Percentiles rank a stretch among this genome's conserved stretches.
Evolutionary conservation across 2,329 filamentous ascomycete genomes (phyloP).

Genomic region (Sphaceloma murrayae): DNA sequence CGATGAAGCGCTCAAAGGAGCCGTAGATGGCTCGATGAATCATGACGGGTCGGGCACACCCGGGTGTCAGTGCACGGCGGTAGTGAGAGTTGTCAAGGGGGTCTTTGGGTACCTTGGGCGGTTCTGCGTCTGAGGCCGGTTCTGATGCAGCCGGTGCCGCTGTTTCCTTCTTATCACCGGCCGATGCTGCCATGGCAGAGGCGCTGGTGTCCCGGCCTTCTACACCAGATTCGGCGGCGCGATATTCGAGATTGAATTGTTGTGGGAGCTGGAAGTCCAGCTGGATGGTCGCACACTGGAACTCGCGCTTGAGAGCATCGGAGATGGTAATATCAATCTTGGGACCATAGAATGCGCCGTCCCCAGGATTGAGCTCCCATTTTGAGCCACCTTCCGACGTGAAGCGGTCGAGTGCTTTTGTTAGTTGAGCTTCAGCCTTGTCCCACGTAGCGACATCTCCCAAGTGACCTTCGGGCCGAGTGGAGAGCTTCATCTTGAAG

Average conservation of each 20-base stretch:
- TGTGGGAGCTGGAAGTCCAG: constrained; percentile 78
- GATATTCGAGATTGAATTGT: constrained; percentile 81
- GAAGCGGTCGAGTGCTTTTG: constrained; percentile 71
- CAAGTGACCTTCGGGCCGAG: constrained; percentile 78
- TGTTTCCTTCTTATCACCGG: constrained; percentile 34
- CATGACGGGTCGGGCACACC: constrained; percentile 74
- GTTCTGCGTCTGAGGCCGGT: constrained; percentile 22
- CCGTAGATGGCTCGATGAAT: constrained; percentile 75
- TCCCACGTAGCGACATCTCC: constrained; percentile 84
- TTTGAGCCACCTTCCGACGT: constrained; percentile 49
- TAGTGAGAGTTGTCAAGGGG: constrained; percentile 25
- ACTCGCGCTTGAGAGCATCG: constrained; percentile 74
- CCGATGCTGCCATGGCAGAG: constrained; percentile 30
- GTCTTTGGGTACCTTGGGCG: constrained; percentile 21
- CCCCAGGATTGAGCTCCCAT: constrained; percentile 89
- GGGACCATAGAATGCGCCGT: constrained; percentile 95
- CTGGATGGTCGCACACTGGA: constrained; percentile 90
- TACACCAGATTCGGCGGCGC: constrained; percentile 55
- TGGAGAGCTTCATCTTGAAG: constrained; percentile 93
- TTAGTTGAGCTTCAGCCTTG: constrained; percentile 71
- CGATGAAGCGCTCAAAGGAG: constrained; percentile 59
- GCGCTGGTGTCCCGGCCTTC: constrained; percentile 32
- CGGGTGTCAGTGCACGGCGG: constrained; percentile 49
- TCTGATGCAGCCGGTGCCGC: too few relatives aligned
- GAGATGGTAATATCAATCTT: constrained; percentile 97